Base-by-base conservation (phyloP, 1,139 yeast genomes). In the Magnusiomyces paraingens region DNA sequence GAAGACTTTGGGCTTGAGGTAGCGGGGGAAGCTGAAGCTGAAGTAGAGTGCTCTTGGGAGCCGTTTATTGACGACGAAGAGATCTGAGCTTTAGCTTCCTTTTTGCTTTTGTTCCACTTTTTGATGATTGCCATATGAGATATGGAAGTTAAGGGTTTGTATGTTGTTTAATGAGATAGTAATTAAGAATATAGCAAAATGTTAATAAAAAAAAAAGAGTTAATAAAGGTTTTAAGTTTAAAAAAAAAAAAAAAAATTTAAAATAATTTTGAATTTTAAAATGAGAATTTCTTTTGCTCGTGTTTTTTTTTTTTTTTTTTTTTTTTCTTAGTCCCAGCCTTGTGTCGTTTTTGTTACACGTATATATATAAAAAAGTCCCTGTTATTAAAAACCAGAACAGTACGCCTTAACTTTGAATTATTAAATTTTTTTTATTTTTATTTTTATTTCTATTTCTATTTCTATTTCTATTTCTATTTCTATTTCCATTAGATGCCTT, bases 51-150 rank as follows among this genome's bases (percentile, higher is more conserved):
- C n/a, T 26, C 32, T 26, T 26, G 32, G 32, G 32, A 5, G 32
- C 32, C 32, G 32, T 26, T 26, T 26, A 26, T 51, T 39, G 53
- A 53, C 43, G 57, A 43, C 20, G 56, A 29, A 15, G 52, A 54
- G 1, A 57, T 60, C 42, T 57, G 53, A 17, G 59, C 58, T 20
- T 65, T 57, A 20, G 64, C 45, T 50, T 62, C 65, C 57, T 63
- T 63, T 52, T 63, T 63, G 47, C 58, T 60, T 52, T 62, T 61
- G 45, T 61, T 60, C 56, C 62, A 61, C 46, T 59, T 60, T 44
- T 56, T 52, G 45, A 64, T 59, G 49, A 64, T 63, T 21, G 66
- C 66, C 66, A 64, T 63, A 14, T 29, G 26, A 3, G 14, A 21
- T 12, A 36, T 10, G 29, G 15, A 32, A 44, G 18, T 12, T 38